Conservation (phyloP, 2,329 filamentous ascomycete genomes). For the Monilinia aucupariae region DNA sequence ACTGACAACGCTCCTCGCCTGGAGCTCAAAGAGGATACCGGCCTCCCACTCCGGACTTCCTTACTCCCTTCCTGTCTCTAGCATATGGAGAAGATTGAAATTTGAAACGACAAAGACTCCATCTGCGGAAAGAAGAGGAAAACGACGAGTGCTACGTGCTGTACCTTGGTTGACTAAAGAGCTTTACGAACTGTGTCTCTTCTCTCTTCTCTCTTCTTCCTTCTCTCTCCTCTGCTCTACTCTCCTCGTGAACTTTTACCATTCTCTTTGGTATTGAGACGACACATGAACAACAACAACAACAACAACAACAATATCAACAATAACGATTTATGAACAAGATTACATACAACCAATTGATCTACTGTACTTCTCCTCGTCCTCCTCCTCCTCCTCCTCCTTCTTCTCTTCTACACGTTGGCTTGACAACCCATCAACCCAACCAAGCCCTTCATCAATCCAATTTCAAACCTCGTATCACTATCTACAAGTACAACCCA, state of each 20-base stretch:
- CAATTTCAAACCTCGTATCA: slow-evolving; percentile 4
- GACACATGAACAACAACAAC: background rate
- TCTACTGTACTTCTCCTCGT: no score
- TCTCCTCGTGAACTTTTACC: background rate
- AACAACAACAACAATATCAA: background rate
- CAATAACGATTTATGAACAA: background rate
- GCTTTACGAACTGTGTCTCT: background rate
- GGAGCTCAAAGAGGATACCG: background rate
- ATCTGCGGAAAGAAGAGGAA: background rate
- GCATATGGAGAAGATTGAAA: background rate
- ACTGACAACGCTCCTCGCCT: background rate
- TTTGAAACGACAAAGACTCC: background rate
- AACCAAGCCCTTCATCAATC: background rate
- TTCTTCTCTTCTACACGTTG: background rate
- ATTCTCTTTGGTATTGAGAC: slow-evolving; percentile 1
- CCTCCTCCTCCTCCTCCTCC: background rate
- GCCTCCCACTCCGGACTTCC: no score
- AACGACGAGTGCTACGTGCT: no score
- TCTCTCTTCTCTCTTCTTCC: background rate
- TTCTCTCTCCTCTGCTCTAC: background rate
- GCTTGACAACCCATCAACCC: slow-evolving; percentile 8
- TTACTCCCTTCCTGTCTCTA: no score
- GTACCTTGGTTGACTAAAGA: background rate
- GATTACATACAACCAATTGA: background rate
- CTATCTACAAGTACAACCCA: background rate